A percentile compares a stretch with the other conserved stretches of the same genome.
These are phyloP conservation scores for Clavispora fructus DNA, from an alignment of 805 yeast species.

Conservation along the genomic window DNA sequence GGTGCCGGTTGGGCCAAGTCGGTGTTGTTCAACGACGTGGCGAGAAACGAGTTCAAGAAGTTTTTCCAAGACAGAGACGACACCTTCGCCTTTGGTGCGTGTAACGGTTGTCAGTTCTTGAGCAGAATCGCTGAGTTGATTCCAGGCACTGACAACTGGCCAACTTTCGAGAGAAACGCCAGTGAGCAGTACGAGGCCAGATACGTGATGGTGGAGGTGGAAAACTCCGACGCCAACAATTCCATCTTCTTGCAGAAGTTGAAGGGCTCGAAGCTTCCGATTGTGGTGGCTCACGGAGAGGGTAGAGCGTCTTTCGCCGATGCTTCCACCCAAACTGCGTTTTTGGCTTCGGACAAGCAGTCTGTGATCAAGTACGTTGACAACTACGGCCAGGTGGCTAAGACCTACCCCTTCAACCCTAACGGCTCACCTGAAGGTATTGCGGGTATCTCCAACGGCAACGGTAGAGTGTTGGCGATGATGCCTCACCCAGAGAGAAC, in stretches of 20 bases:
- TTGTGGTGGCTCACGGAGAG: conserved; percentile 98
- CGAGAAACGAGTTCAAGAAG: conserved; percentile 67
- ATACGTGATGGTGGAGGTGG: conserved; percentile 80
- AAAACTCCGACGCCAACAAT: conserved; percentile 43
- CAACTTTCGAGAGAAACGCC: conserved; percentile 82
- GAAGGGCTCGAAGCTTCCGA: conserved; percentile 92
- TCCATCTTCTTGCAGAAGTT: conserved; percentile 77
- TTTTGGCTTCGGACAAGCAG: conserved; percentile 45
- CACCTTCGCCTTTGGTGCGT: conserved; percentile 96
- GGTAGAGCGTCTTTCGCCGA: conserved; percentile 76
- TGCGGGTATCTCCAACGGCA: conserved; percentile 83
- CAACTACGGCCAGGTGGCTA: conserved; percentile 82
- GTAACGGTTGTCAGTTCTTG: conserved; percentile 97
- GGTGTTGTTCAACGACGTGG: conserved; percentile 74
- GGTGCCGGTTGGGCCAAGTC: conserved; percentile 99
- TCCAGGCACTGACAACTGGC: conserved; percentile 96
- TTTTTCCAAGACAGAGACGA: conserved; percentile 85
- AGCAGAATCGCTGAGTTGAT: conserved; percentile 79
- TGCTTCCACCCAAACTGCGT: conserved; percentile 37
- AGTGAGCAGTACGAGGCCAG: conserved; percentile 98
- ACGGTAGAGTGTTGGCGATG: conserved; percentile 94
- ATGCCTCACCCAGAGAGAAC: conserved; percentile 99
- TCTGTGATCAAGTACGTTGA: conserved; percentile 79
- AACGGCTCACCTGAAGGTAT: conserved; percentile 94
- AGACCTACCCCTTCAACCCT: conserved; percentile 88